Percentiles rank a stretch among this genome's conserved stretches.
Conservation (phyloP, 352 stramenopile species). For the Globisporangium nunn region DNA sequence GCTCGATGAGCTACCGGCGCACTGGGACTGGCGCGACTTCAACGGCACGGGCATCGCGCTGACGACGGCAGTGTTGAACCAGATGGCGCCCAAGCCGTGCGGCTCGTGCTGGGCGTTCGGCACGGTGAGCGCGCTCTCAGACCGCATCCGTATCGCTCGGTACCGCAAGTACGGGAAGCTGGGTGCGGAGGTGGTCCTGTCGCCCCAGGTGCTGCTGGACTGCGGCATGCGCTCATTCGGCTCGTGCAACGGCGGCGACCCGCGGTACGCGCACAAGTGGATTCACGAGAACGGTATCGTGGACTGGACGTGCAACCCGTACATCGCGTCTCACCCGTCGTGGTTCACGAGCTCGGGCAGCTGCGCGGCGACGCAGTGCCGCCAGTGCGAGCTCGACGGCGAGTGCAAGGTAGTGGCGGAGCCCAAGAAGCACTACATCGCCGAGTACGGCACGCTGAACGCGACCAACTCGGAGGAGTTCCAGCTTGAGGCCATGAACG, state of each 20-base stretch:
- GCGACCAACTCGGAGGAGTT: slow-evolving; percentile 58
- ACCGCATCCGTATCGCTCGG: slow-evolving; percentile 65
- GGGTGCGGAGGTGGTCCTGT: slow-evolving; percentile 53
- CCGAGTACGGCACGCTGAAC: slow-evolving; percentile 73
- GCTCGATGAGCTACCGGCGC: slow-evolving; percentile 47
- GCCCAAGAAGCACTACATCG: slow-evolving; percentile 61
- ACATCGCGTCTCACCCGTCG: slow-evolving; percentile 73
- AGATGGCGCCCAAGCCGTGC: slow-evolving; percentile 72
- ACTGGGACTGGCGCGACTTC: slow-evolving; percentile 80
- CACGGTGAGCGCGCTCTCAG: slow-evolving; percentile 62
- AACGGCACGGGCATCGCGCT: slow-evolving; percentile 72
- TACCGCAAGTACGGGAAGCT: slow-evolving; percentile 55
- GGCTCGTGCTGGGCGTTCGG: slow-evolving; percentile 78
- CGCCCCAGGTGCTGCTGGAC: slow-evolving; percentile 61
- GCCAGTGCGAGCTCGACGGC: slow-evolving; percentile 50
- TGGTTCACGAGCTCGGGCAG: slow-evolving; percentile 48
- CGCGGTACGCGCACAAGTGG: slow-evolving; percentile 77
- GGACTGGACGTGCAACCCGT: slow-evolving; percentile 74
- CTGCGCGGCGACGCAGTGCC: slow-evolving; percentile 61
- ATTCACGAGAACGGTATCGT: slow-evolving; percentile 81
- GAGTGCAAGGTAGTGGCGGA: slow-evolving; percentile 50
- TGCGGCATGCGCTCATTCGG: slow-evolving; percentile 79
- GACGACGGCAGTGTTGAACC: slow-evolving; percentile 68
- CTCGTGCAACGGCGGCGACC: slow-evolving; percentile 72
- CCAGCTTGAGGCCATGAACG: slow-evolving; percentile 86